Evolutionary conservation across 139 green algal species (phyloP), one percentile per base, ranked within the genome.

Genomic region (Mesostigma viride): DNA sequence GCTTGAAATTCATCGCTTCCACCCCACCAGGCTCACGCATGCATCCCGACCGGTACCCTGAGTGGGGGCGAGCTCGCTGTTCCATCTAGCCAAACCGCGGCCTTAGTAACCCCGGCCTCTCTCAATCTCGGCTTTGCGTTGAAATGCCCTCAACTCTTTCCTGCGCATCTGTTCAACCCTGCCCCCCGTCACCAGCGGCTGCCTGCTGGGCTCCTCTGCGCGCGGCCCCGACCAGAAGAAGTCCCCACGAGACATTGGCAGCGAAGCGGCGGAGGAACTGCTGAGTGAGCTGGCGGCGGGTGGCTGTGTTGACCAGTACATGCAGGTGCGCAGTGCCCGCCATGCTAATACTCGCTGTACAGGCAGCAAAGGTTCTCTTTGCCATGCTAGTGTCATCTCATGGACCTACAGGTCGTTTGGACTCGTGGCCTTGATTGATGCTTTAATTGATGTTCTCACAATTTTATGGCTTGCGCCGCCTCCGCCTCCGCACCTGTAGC

Each of bases 191-290:
- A 17, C 0, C 11, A 4, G 1, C 2, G 58, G 69, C 34, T 69
- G 57, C 46, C 31, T 65, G 1, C 40, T 71, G 70, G 67, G n/a
- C n/a, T n/a, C 20, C 62, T 61, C 57, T 79, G 74, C 57, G 47
- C 69, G 64, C 51, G 77, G 44, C 3, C 33, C 64, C 4, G 71
- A 88, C 62, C 58, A 71, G 0, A 76, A 73, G 0, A 59, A 82
- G 6, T 20, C 58, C 0, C 72, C 79, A 0, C 79, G 86, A 35
- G 67, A 67, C 11, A 65, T 82, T 24, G 86, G 76, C 1, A 22
- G 11, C 20, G 68, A 34, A 3, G 81, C 76, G 3, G 87, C 65
- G 1, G 35, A 14, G 11, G 84, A 89, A 70, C 70, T 92, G 45
- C 31, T 66, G n/a, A 71, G 86, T 20, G 79, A 61, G 14, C 31